A percentile compares a stretch with the other conserved stretches of the same genome.
phyloP scores from a whole-genome alignment of 2,329 filamentous ascomycete genomes.

The Alternaria metachromatica region DNA sequence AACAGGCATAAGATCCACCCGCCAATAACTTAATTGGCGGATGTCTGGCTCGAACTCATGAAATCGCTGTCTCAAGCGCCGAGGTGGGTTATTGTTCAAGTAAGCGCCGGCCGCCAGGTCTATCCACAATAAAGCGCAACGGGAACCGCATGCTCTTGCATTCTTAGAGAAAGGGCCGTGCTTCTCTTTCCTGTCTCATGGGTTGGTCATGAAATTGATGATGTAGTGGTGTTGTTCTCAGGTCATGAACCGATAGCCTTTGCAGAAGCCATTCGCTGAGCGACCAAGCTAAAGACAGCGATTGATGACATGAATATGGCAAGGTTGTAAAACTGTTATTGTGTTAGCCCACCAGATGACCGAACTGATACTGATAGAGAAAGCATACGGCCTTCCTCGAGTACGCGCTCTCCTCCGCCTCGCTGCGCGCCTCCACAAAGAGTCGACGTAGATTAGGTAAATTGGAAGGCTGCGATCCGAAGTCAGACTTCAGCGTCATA shows the following conservation, averaged over 20 bases:
- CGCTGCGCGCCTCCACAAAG: conserved; percentile 91
- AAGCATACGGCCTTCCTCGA: conserved; percentile 83
- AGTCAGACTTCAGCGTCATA: not conserved
- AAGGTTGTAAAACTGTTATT: conserved; percentile 87
- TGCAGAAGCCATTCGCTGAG: conserved; percentile 74
- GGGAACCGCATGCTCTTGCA: not conserved
- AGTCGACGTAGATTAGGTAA: conserved; percentile 94
- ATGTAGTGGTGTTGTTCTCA: not conserved
- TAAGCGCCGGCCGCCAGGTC: conserved; percentile 2
- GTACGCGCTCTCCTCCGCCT: conserved; percentile 92
- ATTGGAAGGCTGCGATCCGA: conserved; percentile 64
- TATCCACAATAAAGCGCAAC: not conserved
- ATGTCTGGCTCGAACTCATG: not conserved
- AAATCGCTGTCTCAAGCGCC: not conserved
- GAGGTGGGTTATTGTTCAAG: not conserved
- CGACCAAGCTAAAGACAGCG: conserved; percentile 89
- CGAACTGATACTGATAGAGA: not conserved
- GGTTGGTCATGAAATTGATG: not conserved
- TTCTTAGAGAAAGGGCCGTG: no score
- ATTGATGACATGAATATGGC: conserved; percentile 97
- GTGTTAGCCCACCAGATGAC: not conserved
- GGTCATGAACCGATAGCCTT: conserved; percentile 20
- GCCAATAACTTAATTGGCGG: not conserved
- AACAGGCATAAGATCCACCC: not conserved
- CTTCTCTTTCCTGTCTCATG: not conserved